Evolutionary conservation across 768 basidiomycete genomes (phyloP), one percentile per base, ranked within the genome.

Genomic region (Rhodotorula diobovata): DNA sequence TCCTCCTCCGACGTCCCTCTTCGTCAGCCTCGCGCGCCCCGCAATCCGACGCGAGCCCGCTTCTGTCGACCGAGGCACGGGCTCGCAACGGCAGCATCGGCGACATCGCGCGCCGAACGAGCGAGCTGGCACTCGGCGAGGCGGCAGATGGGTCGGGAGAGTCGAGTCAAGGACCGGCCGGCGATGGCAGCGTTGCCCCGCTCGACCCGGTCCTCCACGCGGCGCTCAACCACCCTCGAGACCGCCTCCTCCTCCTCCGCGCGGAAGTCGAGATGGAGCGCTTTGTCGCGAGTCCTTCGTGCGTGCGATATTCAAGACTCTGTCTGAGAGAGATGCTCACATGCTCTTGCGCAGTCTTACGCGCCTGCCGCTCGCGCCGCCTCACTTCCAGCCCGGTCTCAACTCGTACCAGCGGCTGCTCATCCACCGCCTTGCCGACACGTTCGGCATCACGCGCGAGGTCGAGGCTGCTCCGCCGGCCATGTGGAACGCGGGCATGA

Each of bases 351-450:
- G 35, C 53, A 71, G 73, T 2, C 37, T 50, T 37, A 55, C 66
- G 23, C 69, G 73, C 25, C 61, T 74, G 0, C 69, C 73, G 4
- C 69, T 74, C 67, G 63, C 73, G 3, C 73, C 73, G 16, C 73
- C 73, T 0, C 59, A 70, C 37, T 72, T 76, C 55, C 63, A 64
- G 45, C 68, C 71, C 45, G 63, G 43, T 16, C 75, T 77, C 68
- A 77, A 77, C 54, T 76, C 77, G 34, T 77, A 76, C 63, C 77
- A 77, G 48, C 69, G 77, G 23, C 66, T 77, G 15, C 72, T 77
- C 39, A 68, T 77, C 6, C 77, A 77, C 45, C 72, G 77, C 12
- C 66, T 77, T 15, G 74, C 77, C 57, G 77, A 77, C 59, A 70
- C 65, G 21, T 77, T 74, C 39, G 71, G 72, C 54, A 73, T 77